These are phyloP conservation scores for Aspergillus tamarii DNA, from an alignment of 2,329 filamentous ascomycete species.

Conservation along the genomic window DNA sequence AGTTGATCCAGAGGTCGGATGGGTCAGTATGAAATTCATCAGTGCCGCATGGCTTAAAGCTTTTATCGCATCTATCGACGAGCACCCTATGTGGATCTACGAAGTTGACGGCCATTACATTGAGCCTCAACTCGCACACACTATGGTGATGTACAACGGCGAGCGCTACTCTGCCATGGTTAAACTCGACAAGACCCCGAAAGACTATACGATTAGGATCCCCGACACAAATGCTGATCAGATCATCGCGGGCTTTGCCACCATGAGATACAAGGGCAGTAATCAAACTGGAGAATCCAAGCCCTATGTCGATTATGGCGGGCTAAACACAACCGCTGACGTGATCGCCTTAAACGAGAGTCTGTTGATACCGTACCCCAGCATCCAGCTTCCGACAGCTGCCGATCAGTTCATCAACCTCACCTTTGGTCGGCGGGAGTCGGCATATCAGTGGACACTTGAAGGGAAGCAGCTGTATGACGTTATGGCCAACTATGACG, in stretches of 20 bases:
- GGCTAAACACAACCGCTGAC: constrained; percentile 40
- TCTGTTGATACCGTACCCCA: constrained; percentile 51
- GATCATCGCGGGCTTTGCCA: constrained; percentile 4
- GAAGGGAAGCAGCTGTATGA: constrained; percentile 30
- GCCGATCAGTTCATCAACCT: constrained; percentile 52
- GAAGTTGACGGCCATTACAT: constrained; percentile 48
- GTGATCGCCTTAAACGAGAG: constrained; percentile 50
- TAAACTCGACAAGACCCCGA: constrained; percentile 40
- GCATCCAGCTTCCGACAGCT: constrained; percentile 41
- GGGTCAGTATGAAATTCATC: constrained; percentile 2
- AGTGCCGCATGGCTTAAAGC: constrained; percentile 1
- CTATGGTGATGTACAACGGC: constrained; percentile 37
- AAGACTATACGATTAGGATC: constrained; percentile 51
- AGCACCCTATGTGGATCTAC: constrained; percentile 48
- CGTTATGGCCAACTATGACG: constrained; percentile 33
- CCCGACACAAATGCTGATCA: constrained; percentile 37
- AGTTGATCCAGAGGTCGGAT: not conserved
- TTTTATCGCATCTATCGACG: constrained; percentile 37
- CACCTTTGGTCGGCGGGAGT: constrained; percentile 31
- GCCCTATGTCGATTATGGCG: constrained; percentile 55
- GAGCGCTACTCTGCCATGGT: constrained; percentile 45
- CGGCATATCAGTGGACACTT: constrained; percentile 36
- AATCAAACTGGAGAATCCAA: constrained; percentile 22
- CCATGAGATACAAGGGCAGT: not conserved
- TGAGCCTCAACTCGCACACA: constrained; percentile 41